These are phyloP conservation scores for Leptographium wingfieldii DNA, from an alignment of 2,329 filamentous ascomycete genomes.

Conservation along the genomic window DNA sequence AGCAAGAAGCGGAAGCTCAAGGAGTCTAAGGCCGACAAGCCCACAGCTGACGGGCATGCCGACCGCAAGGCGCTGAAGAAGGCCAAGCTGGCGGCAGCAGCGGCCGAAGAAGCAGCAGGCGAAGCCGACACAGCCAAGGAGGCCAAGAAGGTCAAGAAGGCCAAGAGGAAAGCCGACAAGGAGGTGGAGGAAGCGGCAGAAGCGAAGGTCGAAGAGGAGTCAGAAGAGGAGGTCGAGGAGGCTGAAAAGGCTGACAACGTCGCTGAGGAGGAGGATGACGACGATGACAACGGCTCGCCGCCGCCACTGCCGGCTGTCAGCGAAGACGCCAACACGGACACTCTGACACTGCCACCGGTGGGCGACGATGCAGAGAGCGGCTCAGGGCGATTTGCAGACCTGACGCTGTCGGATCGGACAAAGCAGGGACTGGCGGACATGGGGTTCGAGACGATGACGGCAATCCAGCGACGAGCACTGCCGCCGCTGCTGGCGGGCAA, in stretches of 20 bases:
- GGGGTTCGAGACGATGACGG: constrained; percentile 91
- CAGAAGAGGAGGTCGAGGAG: not conserved
- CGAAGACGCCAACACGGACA: constrained; percentile 23
- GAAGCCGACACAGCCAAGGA: constrained; percentile 9
- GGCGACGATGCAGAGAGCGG: constrained; percentile 45
- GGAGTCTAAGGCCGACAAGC: constrained; percentile 16
- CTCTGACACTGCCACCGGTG: constrained; percentile 40
- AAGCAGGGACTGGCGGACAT: constrained; percentile 80
- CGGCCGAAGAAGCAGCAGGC: constrained; percentile 6
- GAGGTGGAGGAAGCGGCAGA: not conserved
- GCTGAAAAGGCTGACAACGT: constrained; percentile 7
- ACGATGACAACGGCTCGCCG: constrained; percentile 11
- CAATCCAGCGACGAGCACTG: constrained; percentile 80
- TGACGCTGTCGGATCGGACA: constrained; percentile 79
- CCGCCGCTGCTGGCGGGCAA: constrained; percentile 75
- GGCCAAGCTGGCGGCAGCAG: constrained; percentile 4
- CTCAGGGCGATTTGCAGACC: constrained; percentile 54
- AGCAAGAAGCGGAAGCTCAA: constrained; percentile 25
- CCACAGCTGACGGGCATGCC: not conserved
- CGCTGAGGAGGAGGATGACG: constrained; percentile 6
- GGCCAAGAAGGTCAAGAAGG: constrained; percentile 12
- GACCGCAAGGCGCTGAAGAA: constrained; percentile 12
- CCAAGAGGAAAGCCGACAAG: constrained; percentile 7
- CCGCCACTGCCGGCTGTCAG: constrained; percentile 11
- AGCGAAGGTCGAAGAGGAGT: not conserved